Percentiles rank a stretch among this genome's conserved stretches.
These are phyloP conservation scores for Rhizopus microsporus DNA, from an alignment of 371 early-diverging fungal species.

Conservation along the genomic window DNA sequence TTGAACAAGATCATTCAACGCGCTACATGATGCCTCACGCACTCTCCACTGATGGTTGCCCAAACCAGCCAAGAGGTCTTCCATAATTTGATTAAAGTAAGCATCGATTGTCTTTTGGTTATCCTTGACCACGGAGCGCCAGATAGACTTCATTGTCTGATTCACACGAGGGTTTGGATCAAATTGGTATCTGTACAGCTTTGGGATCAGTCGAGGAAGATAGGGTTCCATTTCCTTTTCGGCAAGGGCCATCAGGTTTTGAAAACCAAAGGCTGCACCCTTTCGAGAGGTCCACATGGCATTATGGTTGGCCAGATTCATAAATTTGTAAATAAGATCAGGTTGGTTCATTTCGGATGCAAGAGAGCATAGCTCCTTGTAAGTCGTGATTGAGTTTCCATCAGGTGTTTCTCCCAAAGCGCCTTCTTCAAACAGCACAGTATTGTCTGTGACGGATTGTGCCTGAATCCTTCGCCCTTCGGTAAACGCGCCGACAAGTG, in stretches of 20 bases:
- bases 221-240: constrained; percentile 79
- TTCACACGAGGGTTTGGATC: constrained; percentile 88
- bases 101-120: constrained; percentile 75
- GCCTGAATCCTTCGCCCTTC: constrained; percentile 59
- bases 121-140: constrained; percentile 82
- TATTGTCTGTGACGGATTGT: constrained; percentile 77
- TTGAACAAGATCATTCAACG: constrained; percentile 77
- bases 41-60: constrained; percentile 87
- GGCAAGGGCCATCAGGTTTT: constrained; percentile 76
- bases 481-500: constrained; percentile 63
- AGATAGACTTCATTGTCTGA: constrained; percentile 87
- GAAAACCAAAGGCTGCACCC: constrained; percentile 89
- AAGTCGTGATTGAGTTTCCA: constrained; percentile 79
- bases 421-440: constrained; percentile 74
- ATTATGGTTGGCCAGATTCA: constrained; percentile 90
- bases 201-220: constrained; percentile 77
- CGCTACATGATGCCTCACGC: constrained; percentile 79
- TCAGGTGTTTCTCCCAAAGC: constrained; percentile 81
- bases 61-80: constrained; percentile 74
- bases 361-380: constrained; percentile 82
- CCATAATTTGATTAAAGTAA: constrained; percentile 79
- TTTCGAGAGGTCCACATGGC: constrained; percentile 90
- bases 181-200: constrained; percentile 83
- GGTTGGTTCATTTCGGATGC: constrained; percentile 94
- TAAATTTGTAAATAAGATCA: constrained; percentile 92